Evolutionary conservation across 2,329 filamentous ascomycete species (phyloP).

Genomic region (Emergomyces orientalis): DNA sequence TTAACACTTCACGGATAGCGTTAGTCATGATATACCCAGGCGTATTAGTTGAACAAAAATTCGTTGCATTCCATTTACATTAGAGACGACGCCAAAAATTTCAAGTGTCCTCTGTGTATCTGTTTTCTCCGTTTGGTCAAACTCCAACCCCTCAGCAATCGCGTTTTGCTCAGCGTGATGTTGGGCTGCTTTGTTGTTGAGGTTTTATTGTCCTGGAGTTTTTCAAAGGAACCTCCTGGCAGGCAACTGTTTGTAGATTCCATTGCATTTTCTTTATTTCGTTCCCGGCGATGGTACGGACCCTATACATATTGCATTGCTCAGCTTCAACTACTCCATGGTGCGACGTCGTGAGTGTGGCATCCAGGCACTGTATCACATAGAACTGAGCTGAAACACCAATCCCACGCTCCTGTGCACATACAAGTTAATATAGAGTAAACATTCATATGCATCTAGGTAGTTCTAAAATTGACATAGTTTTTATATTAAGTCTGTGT

Average conservation of each 20-base stretch:
- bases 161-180: not conserved
- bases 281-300: not conserved
- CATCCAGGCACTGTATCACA: not conserved
- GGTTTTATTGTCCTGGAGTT: too few relatives aligned
- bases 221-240: not conserved
- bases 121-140: not conserved
- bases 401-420: not conserved
- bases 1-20: not conserved
- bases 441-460: not conserved
- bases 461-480: not conserved
- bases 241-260: not conserved
- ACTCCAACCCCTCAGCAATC: not conserved
- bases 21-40: slow-evolving; percentile 8
- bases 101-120: not conserved
- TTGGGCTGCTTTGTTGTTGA: not conserved
- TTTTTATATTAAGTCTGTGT: not conserved
- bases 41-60: not conserved
- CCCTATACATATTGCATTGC: not conserved
- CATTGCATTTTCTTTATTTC: not conserved
- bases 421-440: not conserved
- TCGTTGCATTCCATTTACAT: not conserved
- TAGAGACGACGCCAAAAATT: not conserved
- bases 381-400: not conserved
- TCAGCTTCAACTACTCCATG: not conserved
- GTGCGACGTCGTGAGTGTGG: not conserved